A percentile compares a stretch with the other conserved stretches of the same genome.
Conservation (phyloP, 208 protist species). For the Acanthamoeba lenticulata region DNA sequence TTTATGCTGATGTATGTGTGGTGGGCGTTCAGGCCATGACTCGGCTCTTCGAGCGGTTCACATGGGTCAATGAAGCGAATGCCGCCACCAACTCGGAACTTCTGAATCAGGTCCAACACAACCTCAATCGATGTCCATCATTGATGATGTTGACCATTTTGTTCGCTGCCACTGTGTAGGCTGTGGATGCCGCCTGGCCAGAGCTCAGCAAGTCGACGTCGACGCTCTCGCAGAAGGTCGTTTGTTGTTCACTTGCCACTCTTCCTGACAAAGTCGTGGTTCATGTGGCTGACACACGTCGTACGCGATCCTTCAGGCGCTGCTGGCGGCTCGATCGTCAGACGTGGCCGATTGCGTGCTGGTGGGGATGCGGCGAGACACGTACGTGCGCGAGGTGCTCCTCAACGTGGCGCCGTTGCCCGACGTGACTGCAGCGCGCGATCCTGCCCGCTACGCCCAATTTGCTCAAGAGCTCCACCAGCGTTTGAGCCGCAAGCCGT, state of each 20-base stretch:
- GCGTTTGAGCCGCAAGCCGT: too few species aligned
- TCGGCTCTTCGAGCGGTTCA: conserved; percentile 21
- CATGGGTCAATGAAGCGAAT: not conserved
- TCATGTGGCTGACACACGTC: too few species aligned
- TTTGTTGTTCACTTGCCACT: too few species aligned
- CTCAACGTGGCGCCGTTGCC: not conserved
- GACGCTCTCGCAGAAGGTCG: conserved; percentile 10
- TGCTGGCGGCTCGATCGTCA: not conserved
- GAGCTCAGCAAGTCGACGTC: not conserved
- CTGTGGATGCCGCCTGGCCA: not conserved
- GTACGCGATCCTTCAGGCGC: not conserved
- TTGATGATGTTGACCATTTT: not conserved
- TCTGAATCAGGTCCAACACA: not conserved
- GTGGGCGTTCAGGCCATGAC: not conserved
- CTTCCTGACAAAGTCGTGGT: not conserved
- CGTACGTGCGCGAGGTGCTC: conserved; percentile 15
- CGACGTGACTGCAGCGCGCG: not conserved
- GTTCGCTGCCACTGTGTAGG: not conserved
- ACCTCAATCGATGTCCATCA: too few species aligned
- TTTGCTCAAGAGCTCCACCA: not conserved
- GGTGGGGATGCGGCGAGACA: not conserved
- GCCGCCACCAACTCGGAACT: not conserved
- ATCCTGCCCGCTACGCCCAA: not conserved
- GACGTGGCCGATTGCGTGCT: conserved; percentile 8
- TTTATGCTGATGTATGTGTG: not conserved